Percentiles rank a stretch among this genome's conserved stretches.
These are phyloP conservation scores for Candida chilensis DNA, from an alignment of 805 yeast species.

Conservation along the genomic window DNA sequence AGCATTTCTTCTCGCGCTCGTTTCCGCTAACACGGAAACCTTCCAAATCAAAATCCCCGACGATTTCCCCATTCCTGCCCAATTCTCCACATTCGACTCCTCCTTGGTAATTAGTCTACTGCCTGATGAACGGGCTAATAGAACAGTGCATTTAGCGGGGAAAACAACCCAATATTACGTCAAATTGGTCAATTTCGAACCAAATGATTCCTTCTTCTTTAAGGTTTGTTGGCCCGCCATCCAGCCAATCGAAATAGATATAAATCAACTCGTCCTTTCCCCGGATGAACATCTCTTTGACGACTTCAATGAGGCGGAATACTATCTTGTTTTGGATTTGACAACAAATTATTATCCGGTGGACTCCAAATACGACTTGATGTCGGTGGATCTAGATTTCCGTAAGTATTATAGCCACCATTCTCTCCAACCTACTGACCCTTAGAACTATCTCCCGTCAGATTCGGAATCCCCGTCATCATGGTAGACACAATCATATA, in stretches of 20 bases:
- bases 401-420: no score
- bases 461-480: no score
- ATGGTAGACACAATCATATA: no score
- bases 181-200: constrained; percentile 1
- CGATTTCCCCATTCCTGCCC: background rate
- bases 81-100: background rate
- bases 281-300: background rate
- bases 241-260: constrained; percentile 2
- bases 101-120: background rate
- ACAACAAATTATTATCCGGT: constrained; percentile 3
- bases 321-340: background rate
- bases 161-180: background rate
- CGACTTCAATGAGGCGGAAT: background rate
- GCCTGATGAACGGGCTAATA: background rate
- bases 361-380: no score
- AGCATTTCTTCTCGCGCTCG: background rate
- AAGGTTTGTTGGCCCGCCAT: constrained; percentile 5
- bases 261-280: background rate
- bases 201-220: constrained; percentile 1
- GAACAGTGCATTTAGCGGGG: background rate
- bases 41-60: background rate
- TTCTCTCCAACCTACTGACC: no score
- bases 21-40: background rate
- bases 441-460: no score
- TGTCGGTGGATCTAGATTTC: no score